Evolutionary conservation across 768 basidiomycete genomes (phyloP), one percentile per base, ranked within the genome.

Genomic region (Boletus vinaceobasis): DNA sequence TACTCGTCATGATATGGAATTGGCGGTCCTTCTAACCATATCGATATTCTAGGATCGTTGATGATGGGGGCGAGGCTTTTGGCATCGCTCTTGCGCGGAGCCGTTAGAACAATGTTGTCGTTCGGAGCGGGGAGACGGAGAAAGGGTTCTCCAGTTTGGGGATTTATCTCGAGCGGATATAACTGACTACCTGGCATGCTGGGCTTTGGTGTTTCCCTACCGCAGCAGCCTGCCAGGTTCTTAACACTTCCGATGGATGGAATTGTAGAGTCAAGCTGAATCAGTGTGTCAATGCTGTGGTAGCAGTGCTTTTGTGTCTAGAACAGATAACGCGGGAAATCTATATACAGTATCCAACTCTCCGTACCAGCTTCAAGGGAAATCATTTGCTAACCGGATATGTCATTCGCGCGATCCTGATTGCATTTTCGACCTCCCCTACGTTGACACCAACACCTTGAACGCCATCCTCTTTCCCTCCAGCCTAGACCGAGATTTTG

Each of bases 391-490:
- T 39, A 35, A 54, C 44, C 29, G 48, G 60, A 60, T 72, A 79
- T 37, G 61, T 78, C 47, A 73, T 65, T 57, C 73, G 73, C 4
- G 90, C 92, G 23, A 77, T 75, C 52, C 63, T 66, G 19, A 93
- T 61, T 1, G 90, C 94, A 55, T 88, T 90, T 15, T 79, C 73
- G 3, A 93, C 72, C 71, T 81, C 86, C 26, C 71, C 71, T 1
- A 79, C 70, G 57, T 90, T 79, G 4, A 76, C 72, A 31, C 97
- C 97, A 14, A 96, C 85, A 26, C 97, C 97, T 65, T 95, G 93
- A 2, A 89, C 88, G 52, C 83, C 80, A 36, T 98, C 97, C 55
- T 92, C 92, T 72, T 95, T 98, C 14, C 97, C 97, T 51, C 97
- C 97, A 48, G 93, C 93, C 92, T 94, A 53, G 50, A 51, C 55